Evolutionary conservation across 192 early-diverging fungal genomes (phyloP).

Genomic region (Martensiomyces pterosporus): DNA sequence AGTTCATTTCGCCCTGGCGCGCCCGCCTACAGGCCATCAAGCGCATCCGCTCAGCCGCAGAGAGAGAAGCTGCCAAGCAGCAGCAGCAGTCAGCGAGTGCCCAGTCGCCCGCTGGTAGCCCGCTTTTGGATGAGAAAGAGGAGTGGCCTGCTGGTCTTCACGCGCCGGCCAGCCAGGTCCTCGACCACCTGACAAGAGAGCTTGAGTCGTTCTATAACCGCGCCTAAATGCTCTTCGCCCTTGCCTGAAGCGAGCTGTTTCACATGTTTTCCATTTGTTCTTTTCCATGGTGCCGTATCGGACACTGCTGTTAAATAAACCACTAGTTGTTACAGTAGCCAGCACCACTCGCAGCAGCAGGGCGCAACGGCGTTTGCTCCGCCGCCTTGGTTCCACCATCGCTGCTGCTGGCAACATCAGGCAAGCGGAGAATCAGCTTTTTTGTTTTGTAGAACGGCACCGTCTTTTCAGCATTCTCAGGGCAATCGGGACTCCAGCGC

Average conservation of each 20-base stretch:
- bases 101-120: too few species aligned
- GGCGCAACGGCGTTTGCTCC: too few species aligned
- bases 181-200: slow-evolving; percentile 36
- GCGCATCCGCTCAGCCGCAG: slow-evolving; percentile 50
- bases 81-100: neutral
- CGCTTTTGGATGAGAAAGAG: too few species aligned
- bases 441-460: slow-evolving; percentile 28
- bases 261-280: too few species aligned
- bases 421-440: slow-evolving; percentile 23
- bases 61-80: slow-evolving; percentile 15
- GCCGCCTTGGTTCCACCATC: neutral
- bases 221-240: too few species aligned
- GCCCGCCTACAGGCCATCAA: slow-evolving; percentile 91
- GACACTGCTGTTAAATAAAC: too few species aligned
- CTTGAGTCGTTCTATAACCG: slow-evolving; percentile 14
- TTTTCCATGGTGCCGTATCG: too few species aligned
- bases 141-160: too few species aligned
- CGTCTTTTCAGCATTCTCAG: slow-evolving; percentile 1
- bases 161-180: slow-evolving; percentile 28
- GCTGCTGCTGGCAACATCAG: too few species aligned
- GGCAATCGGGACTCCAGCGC: slow-evolving; percentile 21
- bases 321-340: too few species aligned
- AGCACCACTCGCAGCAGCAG: too few species aligned
- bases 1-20: slow-evolving; percentile 85
- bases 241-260: too few species aligned